Base-by-base conservation (phyloP, 129 eudicot genomes). In the Helichrysum umbraculigerum region DNA sequence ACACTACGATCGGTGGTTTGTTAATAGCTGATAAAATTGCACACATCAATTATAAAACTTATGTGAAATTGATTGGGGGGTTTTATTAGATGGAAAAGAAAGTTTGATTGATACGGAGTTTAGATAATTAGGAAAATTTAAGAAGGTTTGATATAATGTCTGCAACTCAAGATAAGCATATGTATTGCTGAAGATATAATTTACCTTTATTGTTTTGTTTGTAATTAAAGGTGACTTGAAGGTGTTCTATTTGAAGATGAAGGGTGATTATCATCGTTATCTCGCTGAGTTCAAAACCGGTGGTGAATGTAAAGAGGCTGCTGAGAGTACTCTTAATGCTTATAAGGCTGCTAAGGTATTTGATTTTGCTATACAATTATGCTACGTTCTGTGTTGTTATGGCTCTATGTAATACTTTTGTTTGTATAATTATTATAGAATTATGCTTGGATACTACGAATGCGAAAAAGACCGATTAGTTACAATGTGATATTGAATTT, bases 301-400 rank as follows among this genome's bases (percentile, higher is more conserved):
- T 3, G 88, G 71, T 39, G 96, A 85, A n/a, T 75, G 96, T 32
- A 90, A 90, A 35, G 92, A 89, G 62, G 85, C 96, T 57, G 96
- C 96, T n/a, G 96, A 89, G 83, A 87, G 88, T 60, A 89, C 96
- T 19, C 96, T 89, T 70, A 82, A 82, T 34, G 96, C 92, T 34
- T 89, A 89, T 82, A 89, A 89, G 73, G 86, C 96, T 15, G 96
- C 96, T 75, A 92, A 90, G 96, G 96, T 90, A 68, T 51, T n/a
- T 59, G 44, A 60, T 69, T 21, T 11, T 56, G 9, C 6, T 6
- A n/a, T n/a, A 5, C 25, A 5, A 56, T 16, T 0, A 16, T 56
- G 22, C 50, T 42, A 42, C 50, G 1, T 42, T 17, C n/a, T 56
- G 0, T 16, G 59, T 52, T 52, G 61, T n/a, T 57, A 57, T 19